These are phyloP conservation scores for Fusarium coffeatum DNA, from an alignment of 2,329 filamentous ascomycete species.

Conservation along the genomic window DNA sequence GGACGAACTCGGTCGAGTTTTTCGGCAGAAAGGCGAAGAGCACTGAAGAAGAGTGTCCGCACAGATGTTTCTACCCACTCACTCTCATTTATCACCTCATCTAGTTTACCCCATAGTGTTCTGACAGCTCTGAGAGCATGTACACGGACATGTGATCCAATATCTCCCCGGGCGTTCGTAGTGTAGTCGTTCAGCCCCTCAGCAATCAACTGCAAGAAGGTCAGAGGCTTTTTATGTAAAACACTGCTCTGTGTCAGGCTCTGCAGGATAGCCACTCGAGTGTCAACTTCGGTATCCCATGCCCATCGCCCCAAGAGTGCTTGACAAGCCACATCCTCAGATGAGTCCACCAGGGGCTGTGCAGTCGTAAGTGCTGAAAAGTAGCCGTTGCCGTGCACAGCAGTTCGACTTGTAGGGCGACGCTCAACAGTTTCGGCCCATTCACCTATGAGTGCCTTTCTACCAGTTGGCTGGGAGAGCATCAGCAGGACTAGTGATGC, in stretches of 20 bases:
- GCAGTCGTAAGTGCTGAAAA: conserved; percentile 65
- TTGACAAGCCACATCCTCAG: conserved; percentile 53
- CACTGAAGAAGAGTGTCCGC: conserved; percentile 58
- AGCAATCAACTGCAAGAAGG: conserved; percentile 60
- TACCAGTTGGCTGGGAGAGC: conserved; percentile 53
- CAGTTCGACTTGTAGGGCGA: conserved; percentile 50
- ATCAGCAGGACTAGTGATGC: conserved; percentile 64
- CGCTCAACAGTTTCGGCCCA: conserved; percentile 61
- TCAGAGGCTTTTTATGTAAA: conserved; percentile 54
- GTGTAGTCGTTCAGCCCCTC: conserved; percentile 88
- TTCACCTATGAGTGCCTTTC: conserved; percentile 54
- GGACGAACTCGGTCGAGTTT: conserved; percentile 89
- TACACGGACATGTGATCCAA: conserved; percentile 86
- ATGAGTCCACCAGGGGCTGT: conserved; percentile 54
- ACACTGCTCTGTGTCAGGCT: conserved; percentile 62
- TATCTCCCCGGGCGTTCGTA: conserved; percentile 86
- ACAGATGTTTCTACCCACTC: conserved; percentile 50
- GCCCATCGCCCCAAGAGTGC: conserved; percentile 66
- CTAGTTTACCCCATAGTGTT: conserved; percentile 64
- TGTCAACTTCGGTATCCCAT: conserved; percentile 62
- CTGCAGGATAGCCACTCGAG: conserved; percentile 65
- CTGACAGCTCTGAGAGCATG: conserved; percentile 83
- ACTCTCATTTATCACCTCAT: conserved; percentile 1
- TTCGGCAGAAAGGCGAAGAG: conserved; percentile 81
- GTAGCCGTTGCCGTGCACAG: conserved; percentile 60